A percentile compares a stretch with the other conserved stretches of the same genome.
Evolutionary conservation across 2,329 filamentous ascomycete species (phyloP).

Genomic region (Lizonia empirigonia): DNA sequence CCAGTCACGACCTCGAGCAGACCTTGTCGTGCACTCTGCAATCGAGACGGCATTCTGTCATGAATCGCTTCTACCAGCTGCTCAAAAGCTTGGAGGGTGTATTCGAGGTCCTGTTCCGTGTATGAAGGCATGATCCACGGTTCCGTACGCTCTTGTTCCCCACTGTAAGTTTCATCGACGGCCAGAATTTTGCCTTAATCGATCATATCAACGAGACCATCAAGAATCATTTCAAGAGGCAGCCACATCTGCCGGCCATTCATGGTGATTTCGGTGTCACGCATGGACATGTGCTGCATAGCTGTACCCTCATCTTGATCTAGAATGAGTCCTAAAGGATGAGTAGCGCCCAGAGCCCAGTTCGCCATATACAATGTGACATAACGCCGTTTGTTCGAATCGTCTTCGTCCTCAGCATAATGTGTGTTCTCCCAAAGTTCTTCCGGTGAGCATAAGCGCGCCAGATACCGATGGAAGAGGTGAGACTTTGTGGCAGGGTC

Average conservation of each 20-base stretch:
- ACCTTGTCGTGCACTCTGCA: neutral
- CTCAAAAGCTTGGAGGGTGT: neutral
- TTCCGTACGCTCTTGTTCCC: slow-evolving; percentile 10
- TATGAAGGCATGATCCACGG: neutral
- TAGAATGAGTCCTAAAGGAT: slow-evolving; percentile 18
- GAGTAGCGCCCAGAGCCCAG: slow-evolving; percentile 7
- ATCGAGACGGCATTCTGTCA: slow-evolving; percentile 2
- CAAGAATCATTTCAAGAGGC: neutral
- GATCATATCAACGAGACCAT: neutral
- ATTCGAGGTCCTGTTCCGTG: neutral
- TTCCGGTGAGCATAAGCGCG: slow-evolving; percentile 11
- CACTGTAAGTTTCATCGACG: neutral
- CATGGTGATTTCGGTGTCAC: neutral
- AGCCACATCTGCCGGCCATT: neutral
- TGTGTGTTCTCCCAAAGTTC: slow-evolving; percentile 10
- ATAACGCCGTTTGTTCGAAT: slow-evolving; percentile 17
- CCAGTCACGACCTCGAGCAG: slow-evolving; percentile 12
- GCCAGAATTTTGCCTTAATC: neutral
- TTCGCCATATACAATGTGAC: slow-evolving; percentile 12
- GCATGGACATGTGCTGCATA: slow-evolving; percentile 16
- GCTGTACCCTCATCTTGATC: slow-evolving; percentile 14
- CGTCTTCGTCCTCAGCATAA: slow-evolving; percentile 9
- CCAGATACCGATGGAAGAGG: slow-evolving; percentile 15
- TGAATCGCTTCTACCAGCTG: neutral
- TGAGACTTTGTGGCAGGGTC: slow-evolving; percentile 2